Evolutionary conservation across 1,284 basidiomycete genomes (phyloP).

Genomic region (Trametes pubescens): DNA sequence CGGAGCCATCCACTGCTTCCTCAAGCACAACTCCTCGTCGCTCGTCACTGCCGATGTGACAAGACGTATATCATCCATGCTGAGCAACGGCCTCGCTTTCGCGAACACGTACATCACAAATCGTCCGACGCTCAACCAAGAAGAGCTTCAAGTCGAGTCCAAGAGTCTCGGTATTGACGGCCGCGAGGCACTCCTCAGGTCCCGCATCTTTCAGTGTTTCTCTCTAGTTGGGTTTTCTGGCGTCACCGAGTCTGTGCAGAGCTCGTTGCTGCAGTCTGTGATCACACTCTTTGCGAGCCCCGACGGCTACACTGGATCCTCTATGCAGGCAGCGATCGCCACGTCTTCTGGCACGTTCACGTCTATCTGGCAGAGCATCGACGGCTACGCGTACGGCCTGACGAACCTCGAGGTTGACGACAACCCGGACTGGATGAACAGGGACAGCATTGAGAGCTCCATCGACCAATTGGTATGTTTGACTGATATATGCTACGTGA

Average conservation of each 20-base stretch:
- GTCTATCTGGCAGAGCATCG: conserved; percentile 86
- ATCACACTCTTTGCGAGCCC: conserved; percentile 90
- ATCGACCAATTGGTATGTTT: conserved; percentile 76
- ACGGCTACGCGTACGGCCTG: conserved; percentile 94
- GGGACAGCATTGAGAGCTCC: conserved; percentile 80
- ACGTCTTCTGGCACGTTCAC: conserved; percentile 88
- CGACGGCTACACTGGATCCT: conserved; percentile 80
- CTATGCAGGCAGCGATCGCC: conserved; percentile 92
- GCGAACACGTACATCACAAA: conserved; percentile 72
- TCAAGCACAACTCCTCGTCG: conserved; percentile 78
- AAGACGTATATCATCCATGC: conserved; percentile 84
- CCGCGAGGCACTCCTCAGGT: conserved; percentile 84
- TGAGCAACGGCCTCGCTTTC: conserved; percentile 92
- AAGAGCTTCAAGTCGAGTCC: conserved; percentile 46
- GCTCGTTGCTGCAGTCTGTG: conserved; percentile 83
- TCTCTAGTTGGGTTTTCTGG: conserved; percentile 80
- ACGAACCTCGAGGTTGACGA: conserved; percentile 72
- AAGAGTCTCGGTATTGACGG: conserved; percentile 74
- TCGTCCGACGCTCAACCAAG: conserved; percentile 56
- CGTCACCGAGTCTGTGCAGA: conserved; percentile 85
- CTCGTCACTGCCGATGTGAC: conserved; percentile 93
- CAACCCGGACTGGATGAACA: conserved; percentile 66
- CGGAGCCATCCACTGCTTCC: conserved; percentile 88
- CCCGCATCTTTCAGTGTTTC: conserved; percentile 92
- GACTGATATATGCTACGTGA: neutral